Conservation (phyloP, 1,284 basidiomycete genomes). For the Erythrobasidium hasegawianum region DNA sequence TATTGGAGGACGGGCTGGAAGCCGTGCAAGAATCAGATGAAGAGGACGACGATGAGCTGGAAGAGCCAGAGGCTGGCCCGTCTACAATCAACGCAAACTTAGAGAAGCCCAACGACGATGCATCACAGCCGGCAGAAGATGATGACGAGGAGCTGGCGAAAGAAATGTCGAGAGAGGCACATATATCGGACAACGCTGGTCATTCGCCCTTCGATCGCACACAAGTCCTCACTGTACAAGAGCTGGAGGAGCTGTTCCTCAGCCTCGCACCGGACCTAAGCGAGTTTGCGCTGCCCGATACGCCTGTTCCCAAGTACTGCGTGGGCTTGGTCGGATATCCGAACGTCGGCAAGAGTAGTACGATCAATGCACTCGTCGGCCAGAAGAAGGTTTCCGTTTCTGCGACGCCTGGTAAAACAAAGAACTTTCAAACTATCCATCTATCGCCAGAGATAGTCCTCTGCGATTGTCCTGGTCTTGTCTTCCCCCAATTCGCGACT, state of each 20-base stretch:
- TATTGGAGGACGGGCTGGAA: slow-evolving; percentile 55
- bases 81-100: background rate
- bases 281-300: slow-evolving; percentile 14
- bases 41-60: slow-evolving; percentile 37
- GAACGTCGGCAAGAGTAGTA: slow-evolving; percentile 60
- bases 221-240: slow-evolving; percentile 76
- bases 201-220: slow-evolving; percentile 59
- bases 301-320: slow-evolving; percentile 61
- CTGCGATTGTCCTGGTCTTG: slow-evolving; percentile 98
- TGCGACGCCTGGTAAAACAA: slow-evolving; percentile 96
- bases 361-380: slow-evolving; percentile 59
- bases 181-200: background rate
- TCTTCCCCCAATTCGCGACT: slow-evolving; percentile 96
- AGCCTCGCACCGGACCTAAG: slow-evolving; percentile 70
- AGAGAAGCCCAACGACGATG: slow-evolving; percentile 5
- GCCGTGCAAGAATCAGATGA: slow-evolving; percentile 42
- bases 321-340: slow-evolving; percentile 62
- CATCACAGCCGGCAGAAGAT: slow-evolving; percentile 17
- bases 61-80: slow-evolving; percentile 34
- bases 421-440: slow-evolving; percentile 98
- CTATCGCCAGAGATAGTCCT: slow-evolving; percentile 80
- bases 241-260: slow-evolving; percentile 83
- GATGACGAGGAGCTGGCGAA: slow-evolving; percentile 45
- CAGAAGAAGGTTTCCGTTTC: slow-evolving; percentile 95
- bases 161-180: slow-evolving; percentile 24